Evolutionary conservation across 192 early-diverging fungal species (phyloP).

Genomic region (Gaertneriomyces sp.): DNA sequence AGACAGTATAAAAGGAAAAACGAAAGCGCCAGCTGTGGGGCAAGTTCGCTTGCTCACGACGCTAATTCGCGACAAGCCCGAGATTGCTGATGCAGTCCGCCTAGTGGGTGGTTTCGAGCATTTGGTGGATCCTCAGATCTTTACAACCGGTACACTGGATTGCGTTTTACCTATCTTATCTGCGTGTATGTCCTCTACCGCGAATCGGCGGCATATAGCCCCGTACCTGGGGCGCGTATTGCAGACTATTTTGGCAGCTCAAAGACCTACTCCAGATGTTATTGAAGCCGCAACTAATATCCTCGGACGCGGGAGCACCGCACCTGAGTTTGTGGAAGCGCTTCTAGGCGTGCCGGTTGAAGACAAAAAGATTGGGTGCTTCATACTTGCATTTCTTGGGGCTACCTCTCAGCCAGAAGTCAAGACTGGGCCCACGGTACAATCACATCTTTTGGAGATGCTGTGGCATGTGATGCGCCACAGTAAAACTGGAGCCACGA

Average conservation of each 20-base stretch:
- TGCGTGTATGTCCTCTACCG: neutral
- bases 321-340: conserved; percentile 4
- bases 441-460: neutral
- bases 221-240: conserved; percentile 1
- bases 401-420: too few relatives aligned
- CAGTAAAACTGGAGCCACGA: neutral
- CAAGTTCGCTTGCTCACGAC: conserved; percentile 1
- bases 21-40: too few relatives aligned
- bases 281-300: conserved; percentile 4
- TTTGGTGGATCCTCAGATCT: neutral
- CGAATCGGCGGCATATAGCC: conserved; percentile 17
- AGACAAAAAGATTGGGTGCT: conserved; percentile 10
- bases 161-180: conserved; percentile 18
- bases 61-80: neutral
- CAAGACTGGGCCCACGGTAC: neutral
- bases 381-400: conserved; percentile 8
- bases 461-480: neutral
- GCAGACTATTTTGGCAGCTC: neutral
- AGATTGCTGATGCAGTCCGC: conserved; percentile 19
- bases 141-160: conserved; percentile 6
- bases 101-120: conserved; percentile 16
- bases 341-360: conserved; percentile 1
- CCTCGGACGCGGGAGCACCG: neutral
- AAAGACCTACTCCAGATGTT: neutral
- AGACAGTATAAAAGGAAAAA: neutral